These are phyloP conservation scores for Dactylorhiza incarnata DNA, from an alignment of 106 monocot genomes.

Conservation along the genomic window DNA sequence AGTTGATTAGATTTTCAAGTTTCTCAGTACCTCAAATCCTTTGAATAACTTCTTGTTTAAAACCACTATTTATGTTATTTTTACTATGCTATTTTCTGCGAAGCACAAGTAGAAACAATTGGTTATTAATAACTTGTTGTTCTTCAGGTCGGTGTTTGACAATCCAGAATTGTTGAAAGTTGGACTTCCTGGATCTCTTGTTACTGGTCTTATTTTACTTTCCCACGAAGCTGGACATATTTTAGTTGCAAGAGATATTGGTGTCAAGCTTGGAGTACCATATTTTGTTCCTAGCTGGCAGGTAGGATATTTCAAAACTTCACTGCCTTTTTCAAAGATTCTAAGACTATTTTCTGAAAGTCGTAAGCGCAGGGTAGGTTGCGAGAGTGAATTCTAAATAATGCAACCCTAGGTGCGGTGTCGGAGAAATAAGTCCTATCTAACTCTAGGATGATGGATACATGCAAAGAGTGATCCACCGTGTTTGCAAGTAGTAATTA, in stretches of 20 bases:
- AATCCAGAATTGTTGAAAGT: slow-evolving; percentile 75
- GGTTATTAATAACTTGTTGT: slow-evolving; percentile 8
- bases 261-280: slow-evolving; percentile 73
- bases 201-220: slow-evolving; percentile 55
- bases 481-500: too few species aligned
- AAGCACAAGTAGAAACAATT: background rate
- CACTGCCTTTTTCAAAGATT: background rate
- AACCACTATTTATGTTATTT: background rate
- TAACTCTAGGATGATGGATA: too few species aligned
- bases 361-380: too few species aligned
- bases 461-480: too few species aligned
- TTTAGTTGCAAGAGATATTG: slow-evolving; percentile 61
- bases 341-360: too few species aligned
- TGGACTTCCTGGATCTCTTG: slow-evolving; percentile 78
- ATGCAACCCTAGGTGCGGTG: too few species aligned
- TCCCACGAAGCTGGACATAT: slow-evolving; percentile 80
- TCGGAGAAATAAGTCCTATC: too few species aligned
- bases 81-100: background rate
- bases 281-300: slow-evolving; percentile 99
- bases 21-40: background rate
- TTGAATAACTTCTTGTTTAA: background rate
- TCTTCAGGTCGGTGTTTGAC: slow-evolving; percentile 69
- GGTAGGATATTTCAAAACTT: slow-evolving; percentile 24
- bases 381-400: too few species aligned
- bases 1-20: background rate